phyloP scores from a whole-genome alignment of 108 stramenopile genomes.

The Conticribra guillardii region DNA sequence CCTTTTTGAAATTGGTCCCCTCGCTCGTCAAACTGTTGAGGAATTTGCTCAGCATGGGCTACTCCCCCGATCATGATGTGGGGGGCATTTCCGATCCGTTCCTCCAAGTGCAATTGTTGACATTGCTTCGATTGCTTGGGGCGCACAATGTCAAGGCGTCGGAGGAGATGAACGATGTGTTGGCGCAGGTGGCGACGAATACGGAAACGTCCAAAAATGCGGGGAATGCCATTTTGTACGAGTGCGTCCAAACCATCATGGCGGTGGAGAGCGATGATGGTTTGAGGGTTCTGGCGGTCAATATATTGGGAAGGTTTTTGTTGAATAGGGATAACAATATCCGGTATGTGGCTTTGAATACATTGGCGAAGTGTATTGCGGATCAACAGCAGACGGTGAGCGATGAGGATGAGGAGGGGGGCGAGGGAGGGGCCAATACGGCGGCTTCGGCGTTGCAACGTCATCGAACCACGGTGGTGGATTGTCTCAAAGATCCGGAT shows the following conservation, averaged over 20 bases:
- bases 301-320: conserved; percentile 98
- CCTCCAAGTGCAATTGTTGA: conserved; percentile 93
- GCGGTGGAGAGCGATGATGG: conserved; percentile 94
- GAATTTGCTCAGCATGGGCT: conserved; percentile 91
- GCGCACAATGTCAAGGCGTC: conserved; percentile 81
- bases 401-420: conserved; percentile 11
- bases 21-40: conserved; percentile 91
- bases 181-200: conserved; percentile 98
- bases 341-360: conserved; percentile 98
- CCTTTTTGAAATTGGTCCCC: conserved; percentile 88
- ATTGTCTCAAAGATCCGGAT: conserved; percentile 99
- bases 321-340: conserved; percentile 99
- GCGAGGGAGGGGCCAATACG: conserved; percentile 31
- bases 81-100: conserved; percentile 96
- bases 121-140: conserved; percentile 89
- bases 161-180: conserved; percentile 97
- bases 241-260: conserved; percentile 99
- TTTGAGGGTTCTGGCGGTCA: conserved; percentile 95
- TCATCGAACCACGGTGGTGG: conserved; percentile 93
- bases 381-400: conserved; percentile 50
- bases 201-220: conserved; percentile 98
- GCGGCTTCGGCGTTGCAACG: conserved; percentile 89
- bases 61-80: conserved; percentile 96
- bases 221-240: conserved; percentile 99
- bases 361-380: conserved; percentile 78